These are phyloP conservation scores for Tubosaeta brunneosetosa DNA, from an alignment of 768 basidiomycete species.

Conservation along the genomic window DNA sequence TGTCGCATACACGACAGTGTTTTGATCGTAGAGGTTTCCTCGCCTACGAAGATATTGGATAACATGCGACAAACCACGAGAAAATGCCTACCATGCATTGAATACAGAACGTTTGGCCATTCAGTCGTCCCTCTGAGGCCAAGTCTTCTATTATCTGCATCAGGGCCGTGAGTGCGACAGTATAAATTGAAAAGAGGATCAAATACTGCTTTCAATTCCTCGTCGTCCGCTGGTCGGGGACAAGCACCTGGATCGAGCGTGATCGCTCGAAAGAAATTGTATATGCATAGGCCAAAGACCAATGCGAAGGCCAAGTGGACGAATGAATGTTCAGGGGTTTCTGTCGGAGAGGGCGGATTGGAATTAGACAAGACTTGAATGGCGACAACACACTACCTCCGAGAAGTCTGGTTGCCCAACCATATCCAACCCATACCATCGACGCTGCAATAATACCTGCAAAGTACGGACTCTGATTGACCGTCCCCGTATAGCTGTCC, in stretches of 20 bases:
- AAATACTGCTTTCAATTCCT: constrained; percentile 81
- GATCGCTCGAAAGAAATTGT: constrained; percentile 89
- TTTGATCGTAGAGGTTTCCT: constrained; percentile 91
- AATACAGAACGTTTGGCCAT: constrained; percentile 96
- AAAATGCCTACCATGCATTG: constrained; percentile 72
- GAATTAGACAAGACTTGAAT: neutral
- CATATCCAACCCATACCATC: constrained; percentile 81
- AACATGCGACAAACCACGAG: neutral
- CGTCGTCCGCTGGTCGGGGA: constrained; percentile 74
- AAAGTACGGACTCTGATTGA: constrained; percentile 89
- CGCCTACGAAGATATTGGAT: constrained; percentile 40
- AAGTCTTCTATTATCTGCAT: constrained; percentile 83
- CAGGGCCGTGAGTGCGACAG: neutral
- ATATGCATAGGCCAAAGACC: constrained; percentile 63
- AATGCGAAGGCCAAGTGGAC: constrained; percentile 75
- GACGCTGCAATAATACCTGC: constrained; percentile 84
- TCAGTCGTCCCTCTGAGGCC: constrained; percentile 80
- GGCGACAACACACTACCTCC: constrained; percentile 44
- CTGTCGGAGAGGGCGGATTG: constrained; percentile 34
- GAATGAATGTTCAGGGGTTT: constrained; percentile 71
- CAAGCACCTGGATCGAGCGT: constrained; percentile 88
- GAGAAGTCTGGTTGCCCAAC: constrained; percentile 76
- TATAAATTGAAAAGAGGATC: neutral
- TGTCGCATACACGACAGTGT: constrained; percentile 89
- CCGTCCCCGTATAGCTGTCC: constrained; percentile 73